Conservation (phyloP, 345 rosid species). For the Luvunga scandens region DNA sequence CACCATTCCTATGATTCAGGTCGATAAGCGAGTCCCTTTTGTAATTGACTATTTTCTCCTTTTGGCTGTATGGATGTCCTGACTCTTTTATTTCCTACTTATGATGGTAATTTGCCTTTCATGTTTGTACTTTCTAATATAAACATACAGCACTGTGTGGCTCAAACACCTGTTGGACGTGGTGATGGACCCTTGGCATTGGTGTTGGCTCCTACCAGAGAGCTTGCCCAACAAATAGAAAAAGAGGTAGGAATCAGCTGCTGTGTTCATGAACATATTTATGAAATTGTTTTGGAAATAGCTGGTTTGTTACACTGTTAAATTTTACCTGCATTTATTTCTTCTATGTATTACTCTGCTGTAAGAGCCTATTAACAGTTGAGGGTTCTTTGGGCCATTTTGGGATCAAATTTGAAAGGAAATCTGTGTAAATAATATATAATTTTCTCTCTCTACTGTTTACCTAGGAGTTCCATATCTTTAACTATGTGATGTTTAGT, state of each 20-base stretch:
- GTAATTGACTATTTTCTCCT: too few relatives aligned
- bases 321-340: neutral
- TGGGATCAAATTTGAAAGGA: neutral
- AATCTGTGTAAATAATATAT: neutral
- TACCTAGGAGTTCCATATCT: neutral
- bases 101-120: neutral
- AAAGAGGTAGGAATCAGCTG: conserved; percentile 28
- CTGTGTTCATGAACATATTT: neutral
- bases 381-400: neutral
- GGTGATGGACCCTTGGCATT: conserved; percentile 43
- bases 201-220: conserved; percentile 46
- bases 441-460: neutral
- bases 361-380: neutral
- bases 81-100: neutral
- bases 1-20: conserved; percentile 43
- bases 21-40: neutral
- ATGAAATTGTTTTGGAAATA: neutral
- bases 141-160: conserved; percentile 36
- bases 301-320: neutral
- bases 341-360: neutral
- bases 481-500: neutral
- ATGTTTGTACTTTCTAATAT: neutral
- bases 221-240: conserved; percentile 44
- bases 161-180: conserved; percentile 28
- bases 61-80: too few relatives aligned